Percentiles rank a stretch among this genome's conserved stretches.
phyloP scores from a whole-genome alignment of 495 filamentous ascomycete genomes.

The Penicillium ochrochloron region DNA sequence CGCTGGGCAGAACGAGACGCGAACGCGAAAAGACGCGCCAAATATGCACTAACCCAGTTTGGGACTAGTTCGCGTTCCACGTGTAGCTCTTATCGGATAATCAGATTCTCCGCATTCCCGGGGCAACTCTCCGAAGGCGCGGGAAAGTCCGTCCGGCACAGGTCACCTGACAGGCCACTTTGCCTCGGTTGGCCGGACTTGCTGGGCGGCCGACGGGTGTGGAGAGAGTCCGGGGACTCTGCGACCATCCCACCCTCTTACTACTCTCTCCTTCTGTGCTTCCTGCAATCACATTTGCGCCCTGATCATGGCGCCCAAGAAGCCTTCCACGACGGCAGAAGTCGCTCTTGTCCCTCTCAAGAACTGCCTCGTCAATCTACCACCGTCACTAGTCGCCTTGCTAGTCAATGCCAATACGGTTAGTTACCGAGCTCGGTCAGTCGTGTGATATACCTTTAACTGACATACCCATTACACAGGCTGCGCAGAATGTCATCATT shows the following conservation, averaged over 20 bases:
- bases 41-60: slow-evolving; percentile 12
- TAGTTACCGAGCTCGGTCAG: slow-evolving; percentile 38
- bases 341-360: slow-evolving; percentile 82
- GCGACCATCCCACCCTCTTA: slow-evolving; percentile 19
- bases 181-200: slow-evolving; percentile 13
- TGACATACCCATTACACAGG: slow-evolving; percentile 47
- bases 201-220: slow-evolving; percentile 16
- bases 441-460: slow-evolving; percentile 9
- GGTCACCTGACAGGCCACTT: slow-evolving; percentile 9
- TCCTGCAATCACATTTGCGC: slow-evolving; percentile 18
- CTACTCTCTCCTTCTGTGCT: slow-evolving; percentile 17
- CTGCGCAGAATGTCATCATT: slow-evolving; percentile 94
- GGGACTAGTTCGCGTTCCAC: slow-evolving; percentile 6
- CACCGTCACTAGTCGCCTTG: slow-evolving; percentile 77
- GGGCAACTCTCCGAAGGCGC: neutral
- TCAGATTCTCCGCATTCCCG: neutral
- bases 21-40: slow-evolving; percentile 24
- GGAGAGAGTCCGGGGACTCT: slow-evolving; percentile 22
- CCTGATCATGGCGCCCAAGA: slow-evolving; percentile 66
- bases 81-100: slow-evolving; percentile 2
- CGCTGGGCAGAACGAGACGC: slow-evolving; percentile 15
- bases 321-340: slow-evolving; percentile 72
- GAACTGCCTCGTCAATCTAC: slow-evolving; percentile 93
- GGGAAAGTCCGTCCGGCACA: slow-evolving; percentile 3
- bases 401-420: slow-evolving; percentile 89